These are phyloP conservation scores for Protea cynaroides DNA, from an alignment of 164 flowering plant species.

Conservation along the genomic window DNA sequence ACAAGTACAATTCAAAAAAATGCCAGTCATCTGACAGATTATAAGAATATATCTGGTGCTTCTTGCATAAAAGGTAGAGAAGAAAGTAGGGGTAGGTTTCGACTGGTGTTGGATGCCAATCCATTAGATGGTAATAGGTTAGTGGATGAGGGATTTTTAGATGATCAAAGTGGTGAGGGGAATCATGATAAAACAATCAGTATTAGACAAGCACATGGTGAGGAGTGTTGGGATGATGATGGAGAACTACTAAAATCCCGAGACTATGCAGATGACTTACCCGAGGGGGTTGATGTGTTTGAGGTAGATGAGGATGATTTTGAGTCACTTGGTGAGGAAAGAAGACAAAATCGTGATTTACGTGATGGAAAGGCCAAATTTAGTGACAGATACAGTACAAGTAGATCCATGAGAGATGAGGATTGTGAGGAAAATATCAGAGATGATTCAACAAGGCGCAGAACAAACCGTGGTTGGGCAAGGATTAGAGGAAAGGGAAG, in stretches of 20 bases:
- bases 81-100: slow-evolving; percentile 54
- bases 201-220: slow-evolving; percentile 27
- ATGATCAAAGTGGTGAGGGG: slow-evolving; percentile 37
- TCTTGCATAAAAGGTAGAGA: slow-evolving; percentile 50
- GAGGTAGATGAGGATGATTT: slow-evolving; percentile 33
- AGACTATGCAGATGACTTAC: slow-evolving; percentile 25
- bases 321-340: slow-evolving; percentile 35
- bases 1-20: slow-evolving; percentile 57
- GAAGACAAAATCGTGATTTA: slow-evolving; percentile 34
- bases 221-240: slow-evolving; percentile 35
- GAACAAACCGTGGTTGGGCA: slow-evolving; percentile 40
- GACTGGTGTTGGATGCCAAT: slow-evolving; percentile 45
- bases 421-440: slow-evolving; percentile 56
- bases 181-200: slow-evolving; percentile 41
- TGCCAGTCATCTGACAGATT: slow-evolving; percentile 33
- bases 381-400: slow-evolving; percentile 24
- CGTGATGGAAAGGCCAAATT: slow-evolving; percentile 45
- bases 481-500: slow-evolving; percentile 60
- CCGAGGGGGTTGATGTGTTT: slow-evolving; percentile 31
- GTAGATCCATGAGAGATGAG: slow-evolving; percentile 33
- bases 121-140: slow-evolving; percentile 40
- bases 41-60: slow-evolving; percentile 36
- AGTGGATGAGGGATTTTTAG: slow-evolving; percentile 36
- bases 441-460: slow-evolving; percentile 63
- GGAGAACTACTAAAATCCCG: slow-evolving; percentile 23